These are phyloP conservation scores for Ogataea degrootiae DNA, from an alignment of 805 yeast genomes.

Conservation along the genomic window DNA sequence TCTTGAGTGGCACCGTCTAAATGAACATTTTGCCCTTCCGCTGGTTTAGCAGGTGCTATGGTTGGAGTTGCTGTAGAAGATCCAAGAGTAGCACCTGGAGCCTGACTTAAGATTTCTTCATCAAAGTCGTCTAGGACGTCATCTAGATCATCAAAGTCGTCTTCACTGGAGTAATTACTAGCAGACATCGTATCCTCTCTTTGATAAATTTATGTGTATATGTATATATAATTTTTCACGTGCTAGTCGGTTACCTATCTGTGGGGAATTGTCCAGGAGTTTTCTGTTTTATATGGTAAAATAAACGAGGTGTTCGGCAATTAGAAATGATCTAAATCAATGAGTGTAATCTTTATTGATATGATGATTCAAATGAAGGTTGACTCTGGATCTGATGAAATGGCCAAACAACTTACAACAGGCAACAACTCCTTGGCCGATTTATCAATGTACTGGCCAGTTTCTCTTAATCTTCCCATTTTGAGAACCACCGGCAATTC, in stretches of 20 bases:
- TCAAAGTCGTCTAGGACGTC: conserved; percentile 84
- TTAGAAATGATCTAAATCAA: no score
- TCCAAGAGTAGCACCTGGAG: conserved; percentile 45
- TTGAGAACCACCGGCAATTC: background rate
- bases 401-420: background rate
- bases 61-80: background rate
- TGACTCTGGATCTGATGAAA: background rate
- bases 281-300: no score
- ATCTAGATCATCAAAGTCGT: conserved; percentile 73
- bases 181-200: conserved; percentile 1
- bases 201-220: background rate
- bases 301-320: no score
- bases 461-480: conserved; percentile 3
- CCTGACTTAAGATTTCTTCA: conserved; percentile 58
- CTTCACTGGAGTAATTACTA: conserved; percentile 35
- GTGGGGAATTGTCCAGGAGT: no score
- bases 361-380: background rate
- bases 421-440: no score
- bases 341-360: no score
- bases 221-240: no score
- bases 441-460: background rate
- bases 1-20: background rate
- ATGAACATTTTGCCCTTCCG: background rate
- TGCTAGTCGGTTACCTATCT: no score
- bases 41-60: background rate